Base-by-base conservation (phyloP, 2,329 filamentous ascomycete genomes). In the Pseudomassariella vexata region DNA sequence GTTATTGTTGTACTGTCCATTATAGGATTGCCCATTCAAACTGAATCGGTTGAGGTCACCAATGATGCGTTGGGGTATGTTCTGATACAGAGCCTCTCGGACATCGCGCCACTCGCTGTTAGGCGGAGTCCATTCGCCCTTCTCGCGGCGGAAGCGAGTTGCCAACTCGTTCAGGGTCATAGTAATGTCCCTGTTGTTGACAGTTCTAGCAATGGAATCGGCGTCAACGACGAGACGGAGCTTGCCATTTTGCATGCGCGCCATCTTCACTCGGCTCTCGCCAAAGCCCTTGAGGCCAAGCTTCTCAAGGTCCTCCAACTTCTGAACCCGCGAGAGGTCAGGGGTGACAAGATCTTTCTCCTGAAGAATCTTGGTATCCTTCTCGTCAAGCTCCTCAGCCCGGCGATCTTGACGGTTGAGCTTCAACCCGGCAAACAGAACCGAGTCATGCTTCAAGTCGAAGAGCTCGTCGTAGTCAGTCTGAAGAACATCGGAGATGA, bases 401-500 rank as follows among this genome's bases (percentile, higher is more conserved):
- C 33, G 41, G 18, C 56, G 46, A 30, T 60, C 51, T 37, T 60
- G 47, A 38, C 58, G 44, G 41, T 63, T 56, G 35, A 65, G 55
- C 47, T 55, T 55, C 22, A 63, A 49, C 12, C 63, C 63, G 3
- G 62, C 59, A 31, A 54, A 65, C 11, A 67, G 53, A 15, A 65
- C 52, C 14, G 63, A 66, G 31, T 46, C 32, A 42, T 64, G 57
- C 42, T 58, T 62, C 55, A 65, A 48, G 46, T 66, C 63, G 30
- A 67, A 67, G 25, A 66, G 59, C 48, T 67, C 63, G 28, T 65
- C 58, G 34, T 67, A 67, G 45, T 66, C 62, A 12, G 62, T 66
- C 49, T 66, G 62, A 16, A 67, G 53, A 19, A 63, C 55, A 30
- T 60, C 60, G 28, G 59, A 53, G 18, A 68, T 41, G 35, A 68